phyloP scores from a whole-genome alignment of 306 rosid species.

The Quercus glauca region DNA sequence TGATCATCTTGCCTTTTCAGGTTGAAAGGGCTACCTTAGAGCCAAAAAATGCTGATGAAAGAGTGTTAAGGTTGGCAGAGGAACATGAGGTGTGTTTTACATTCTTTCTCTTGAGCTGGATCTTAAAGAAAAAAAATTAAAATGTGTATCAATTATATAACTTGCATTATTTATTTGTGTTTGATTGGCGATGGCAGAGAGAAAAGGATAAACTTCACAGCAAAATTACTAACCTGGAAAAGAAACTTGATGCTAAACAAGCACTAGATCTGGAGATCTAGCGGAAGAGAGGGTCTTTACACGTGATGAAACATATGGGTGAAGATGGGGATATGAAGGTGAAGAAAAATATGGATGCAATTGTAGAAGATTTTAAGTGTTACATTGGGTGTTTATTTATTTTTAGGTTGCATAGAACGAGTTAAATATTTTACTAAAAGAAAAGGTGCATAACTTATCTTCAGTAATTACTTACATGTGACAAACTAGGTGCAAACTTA shows the following conservation, averaged over 20 bases:
- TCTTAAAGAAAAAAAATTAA: neutral
- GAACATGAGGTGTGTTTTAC: slow-evolving; percentile 51
- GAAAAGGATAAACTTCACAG: slow-evolving; percentile 53
- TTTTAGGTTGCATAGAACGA: too few species aligned
- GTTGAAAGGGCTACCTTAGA: slow-evolving; percentile 62
- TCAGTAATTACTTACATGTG: too few species aligned
- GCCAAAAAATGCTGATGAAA: slow-evolving; percentile 68
- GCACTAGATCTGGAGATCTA: slow-evolving; percentile 59
- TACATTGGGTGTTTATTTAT: too few species aligned
- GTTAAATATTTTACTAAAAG: too few species aligned
- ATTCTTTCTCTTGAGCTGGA: neutral
- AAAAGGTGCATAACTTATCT: too few species aligned
- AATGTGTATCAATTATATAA: neutral
- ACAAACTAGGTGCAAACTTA: too few species aligned
- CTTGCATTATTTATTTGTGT: neutral
- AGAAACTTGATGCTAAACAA: slow-evolving; percentile 68
- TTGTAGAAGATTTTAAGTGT: slow-evolving; percentile 25
- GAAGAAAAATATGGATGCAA: slow-evolving; percentile 47
- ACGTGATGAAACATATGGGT: slow-evolving; percentile 65
- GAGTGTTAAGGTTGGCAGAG: slow-evolving; percentile 50
- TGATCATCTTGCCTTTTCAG: slow-evolving; percentile 22
- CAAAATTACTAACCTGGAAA: slow-evolving; percentile 52
- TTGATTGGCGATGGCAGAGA: slow-evolving; percentile 40
- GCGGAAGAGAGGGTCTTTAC: slow-evolving; percentile 59
- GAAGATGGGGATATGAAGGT: slow-evolving; percentile 49